Percentiles rank a stretch among this genome's conserved stretches.
These are phyloP conservation scores for Elsinoe batatas DNA, from an alignment of 2,329 filamentous ascomycete species.

Conservation along the genomic window DNA sequence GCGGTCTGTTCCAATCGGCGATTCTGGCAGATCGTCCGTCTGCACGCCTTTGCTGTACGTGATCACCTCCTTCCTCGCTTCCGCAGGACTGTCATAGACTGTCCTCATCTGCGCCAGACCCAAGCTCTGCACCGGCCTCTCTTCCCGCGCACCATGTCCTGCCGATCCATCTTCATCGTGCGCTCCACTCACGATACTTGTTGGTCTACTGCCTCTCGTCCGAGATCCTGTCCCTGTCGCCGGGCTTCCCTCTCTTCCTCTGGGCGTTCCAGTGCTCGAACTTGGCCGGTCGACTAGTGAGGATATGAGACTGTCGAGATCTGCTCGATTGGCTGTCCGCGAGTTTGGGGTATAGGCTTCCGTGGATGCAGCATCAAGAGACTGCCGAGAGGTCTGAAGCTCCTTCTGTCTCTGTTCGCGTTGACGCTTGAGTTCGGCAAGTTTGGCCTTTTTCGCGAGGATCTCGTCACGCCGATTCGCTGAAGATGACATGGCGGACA, in stretches of 20 bases:
- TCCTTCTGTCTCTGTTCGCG: constrained; percentile 74
- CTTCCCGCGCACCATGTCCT: not conserved
- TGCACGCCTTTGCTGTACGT: constrained; percentile 97
- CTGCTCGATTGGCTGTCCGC: constrained; percentile 60
- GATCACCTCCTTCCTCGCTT: constrained; percentile 60
- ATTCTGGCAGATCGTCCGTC: constrained; percentile 66
- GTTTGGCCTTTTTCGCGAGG: constrained; percentile 89
- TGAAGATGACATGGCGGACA: constrained; percentile 21
- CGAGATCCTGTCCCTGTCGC: constrained; percentile 17
- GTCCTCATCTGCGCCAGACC: constrained; percentile 64
- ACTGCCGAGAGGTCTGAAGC: constrained; percentile 55
- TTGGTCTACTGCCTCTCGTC: constrained; percentile 2
- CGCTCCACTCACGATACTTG: constrained; percentile 15
- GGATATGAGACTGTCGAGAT: constrained; percentile 76
- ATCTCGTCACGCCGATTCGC: constrained; percentile 90
- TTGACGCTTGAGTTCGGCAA: constrained; percentile 90
- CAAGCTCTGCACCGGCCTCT: constrained; percentile 40
- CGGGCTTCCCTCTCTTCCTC: not conserved
- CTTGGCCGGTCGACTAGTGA: constrained; percentile 65
- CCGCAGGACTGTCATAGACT: constrained; percentile 69
- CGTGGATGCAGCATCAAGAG: constrained; percentile 3
- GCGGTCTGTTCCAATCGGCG: constrained; percentile 42
- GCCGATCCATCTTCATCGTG: constrained; percentile 20
- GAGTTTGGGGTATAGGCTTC: constrained; percentile 46
- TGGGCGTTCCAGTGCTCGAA: constrained; percentile 21